Percentiles rank a stretch among this genome's conserved stretches.
phyloP scores from a whole-genome alignment of 139 green algal genomes.

The Chlorella sp. region DNA sequence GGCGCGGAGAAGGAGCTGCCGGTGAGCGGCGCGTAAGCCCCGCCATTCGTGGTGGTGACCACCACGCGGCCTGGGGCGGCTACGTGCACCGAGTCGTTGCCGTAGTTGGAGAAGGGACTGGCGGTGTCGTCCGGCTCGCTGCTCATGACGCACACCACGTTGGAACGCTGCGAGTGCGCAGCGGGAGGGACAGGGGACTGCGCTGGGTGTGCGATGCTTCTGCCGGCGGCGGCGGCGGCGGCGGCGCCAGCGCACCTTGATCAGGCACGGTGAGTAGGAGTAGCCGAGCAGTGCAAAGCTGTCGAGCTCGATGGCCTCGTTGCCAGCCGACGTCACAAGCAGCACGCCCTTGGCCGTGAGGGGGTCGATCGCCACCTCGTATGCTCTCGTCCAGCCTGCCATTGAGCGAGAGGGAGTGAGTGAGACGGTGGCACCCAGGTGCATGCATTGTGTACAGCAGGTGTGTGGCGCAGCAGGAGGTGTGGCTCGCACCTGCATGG shows the following conservation, averaged over 20 bases:
- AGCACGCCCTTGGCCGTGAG: background rate
- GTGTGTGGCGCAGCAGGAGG: background rate
- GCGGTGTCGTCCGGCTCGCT: background rate
- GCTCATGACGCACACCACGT: background rate
- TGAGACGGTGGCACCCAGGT: no score
- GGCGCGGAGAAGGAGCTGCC: conserved; percentile 5
- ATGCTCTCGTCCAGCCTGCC: background rate
- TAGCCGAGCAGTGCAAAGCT: background rate
- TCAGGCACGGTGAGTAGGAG: background rate
- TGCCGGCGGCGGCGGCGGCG: no score
- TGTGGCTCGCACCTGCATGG: background rate
- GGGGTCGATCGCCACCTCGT: background rate
- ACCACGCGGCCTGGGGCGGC: background rate
- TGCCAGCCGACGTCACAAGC: conserved; percentile 50
- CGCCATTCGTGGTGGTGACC: background rate
- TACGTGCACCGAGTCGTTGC: background rate
- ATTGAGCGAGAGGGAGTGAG: no score
- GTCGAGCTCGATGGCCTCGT: background rate
- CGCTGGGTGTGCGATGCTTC: no score
- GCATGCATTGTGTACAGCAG: no score
- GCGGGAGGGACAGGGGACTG: no score
- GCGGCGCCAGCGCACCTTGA: no score
- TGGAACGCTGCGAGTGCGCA: background rate
- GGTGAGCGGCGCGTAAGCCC: background rate
- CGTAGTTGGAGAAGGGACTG: background rate